A percentile compares a stretch with the other conserved stretches of the same genome.
These are phyloP conservation scores for Endogone sp. DNA, from an alignment of 192 early-diverging fungal genomes.

Conservation along the genomic window DNA sequence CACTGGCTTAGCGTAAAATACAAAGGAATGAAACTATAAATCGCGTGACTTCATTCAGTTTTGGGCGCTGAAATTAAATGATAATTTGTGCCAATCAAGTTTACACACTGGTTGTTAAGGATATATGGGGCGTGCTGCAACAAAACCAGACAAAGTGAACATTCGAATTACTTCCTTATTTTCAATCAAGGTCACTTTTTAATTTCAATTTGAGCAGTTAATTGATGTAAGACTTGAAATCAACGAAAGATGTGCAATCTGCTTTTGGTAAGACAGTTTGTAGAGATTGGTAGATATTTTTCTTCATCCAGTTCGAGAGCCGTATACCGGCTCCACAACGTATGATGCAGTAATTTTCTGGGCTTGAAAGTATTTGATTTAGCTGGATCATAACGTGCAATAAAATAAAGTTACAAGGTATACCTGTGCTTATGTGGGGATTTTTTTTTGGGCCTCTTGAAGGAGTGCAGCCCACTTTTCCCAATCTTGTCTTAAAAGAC, in stretches of 20 bases:
- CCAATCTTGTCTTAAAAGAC: neutral
- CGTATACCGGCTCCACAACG: neutral
- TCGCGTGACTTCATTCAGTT: too few relatives aligned
- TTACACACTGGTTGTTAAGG: too few relatives aligned
- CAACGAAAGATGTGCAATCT: neutral
- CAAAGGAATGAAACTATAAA: too few relatives aligned
- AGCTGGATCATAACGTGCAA: neutral
- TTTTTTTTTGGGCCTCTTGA: neutral
- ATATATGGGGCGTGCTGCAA: too few relatives aligned
- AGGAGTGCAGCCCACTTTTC: neutral
- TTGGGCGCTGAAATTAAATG: too few relatives aligned
- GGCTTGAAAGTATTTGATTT: neutral
- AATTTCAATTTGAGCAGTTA: too few relatives aligned
- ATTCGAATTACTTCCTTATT: too few relatives aligned
- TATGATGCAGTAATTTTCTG: neutral
- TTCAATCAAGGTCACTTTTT: too few relatives aligned
- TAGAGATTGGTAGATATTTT: neutral
- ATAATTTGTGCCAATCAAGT: too few relatives aligned
- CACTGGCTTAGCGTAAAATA: too few relatives aligned
- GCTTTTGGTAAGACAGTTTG: neutral
- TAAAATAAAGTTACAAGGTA: neutral
- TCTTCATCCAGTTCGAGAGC: neutral
- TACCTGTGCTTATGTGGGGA: neutral
- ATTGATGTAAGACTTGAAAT: neutral
- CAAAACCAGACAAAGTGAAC: too few relatives aligned